These are phyloP conservation scores for Waitea zeae DNA, from an alignment of 1,284 basidiomycete species.

Conservation along the genomic window DNA sequence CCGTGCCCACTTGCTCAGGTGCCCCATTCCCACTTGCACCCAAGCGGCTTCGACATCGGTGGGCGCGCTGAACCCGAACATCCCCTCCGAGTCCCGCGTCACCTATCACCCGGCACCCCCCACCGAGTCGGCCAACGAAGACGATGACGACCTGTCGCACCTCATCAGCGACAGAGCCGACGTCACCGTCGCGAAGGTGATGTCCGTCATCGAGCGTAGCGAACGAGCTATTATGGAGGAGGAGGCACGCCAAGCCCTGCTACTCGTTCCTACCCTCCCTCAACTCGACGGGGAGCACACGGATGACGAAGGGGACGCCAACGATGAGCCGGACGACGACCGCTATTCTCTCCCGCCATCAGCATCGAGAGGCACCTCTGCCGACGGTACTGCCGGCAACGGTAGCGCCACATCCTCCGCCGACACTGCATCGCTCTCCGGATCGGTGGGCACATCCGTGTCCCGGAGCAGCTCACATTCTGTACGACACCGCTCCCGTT, in stretches of 20 bases:
- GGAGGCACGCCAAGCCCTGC: neutral
- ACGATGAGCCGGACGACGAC: slow-evolving; percentile 10
- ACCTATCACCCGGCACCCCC: slow-evolving; percentile 15
- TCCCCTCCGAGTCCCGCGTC: slow-evolving; percentile 19
- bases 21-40: slow-evolving; percentile 17
- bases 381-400: neutral
- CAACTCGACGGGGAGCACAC: slow-evolving; percentile 11
- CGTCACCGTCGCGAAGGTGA: slow-evolving; percentile 45
- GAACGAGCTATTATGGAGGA: slow-evolving; percentile 4
- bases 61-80: slow-evolving; percentile 8
- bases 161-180: slow-evolving; percentile 29
- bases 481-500: too few species aligned
- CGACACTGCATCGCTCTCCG: slow-evolving; percentile 3
- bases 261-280: too few species aligned
- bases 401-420: neutral
- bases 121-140: slow-evolving; percentile 6
- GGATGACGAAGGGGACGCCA: slow-evolving; percentile 11
- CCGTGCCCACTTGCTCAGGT: slow-evolving; percentile 11
- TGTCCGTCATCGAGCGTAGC: slow-evolving; percentile 21
- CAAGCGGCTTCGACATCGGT: slow-evolving; percentile 6
- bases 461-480: too few species aligned
- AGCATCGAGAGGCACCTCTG: neutral
- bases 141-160: slow-evolving; percentile 7
- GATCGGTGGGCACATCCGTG: too few species aligned
- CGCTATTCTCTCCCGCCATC: slow-evolving; percentile 1